Evolutionary conservation across 306 rosid genomes (phyloP), one percentile per base, ranked within the genome.

Genomic region (Gastrolobium bilobum): DNA sequence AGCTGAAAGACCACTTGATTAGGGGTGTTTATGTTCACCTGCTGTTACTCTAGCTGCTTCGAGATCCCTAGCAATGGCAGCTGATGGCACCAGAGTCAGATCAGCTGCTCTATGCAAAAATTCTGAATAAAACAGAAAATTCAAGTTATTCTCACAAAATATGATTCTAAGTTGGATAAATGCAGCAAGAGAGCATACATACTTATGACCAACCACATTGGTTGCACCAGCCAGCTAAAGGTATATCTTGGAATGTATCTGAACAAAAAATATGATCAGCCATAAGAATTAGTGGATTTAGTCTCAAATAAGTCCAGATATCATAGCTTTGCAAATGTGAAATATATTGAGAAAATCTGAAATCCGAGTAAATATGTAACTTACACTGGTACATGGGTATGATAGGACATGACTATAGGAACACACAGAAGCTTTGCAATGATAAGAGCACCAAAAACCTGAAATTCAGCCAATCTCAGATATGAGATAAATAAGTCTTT

Each of bases 191-290:
- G 46, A 79, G 59, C 13, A 42, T 53, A 73, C 96, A 37, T 91
- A 96, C 99, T 96, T 90, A 96, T 86, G 73, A 96, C 69, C 87
- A 82, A 69, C 99, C 98, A 96, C 99, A 96, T 96, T 26, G 99
- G 99, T 84, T 90, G 87, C 84, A 96, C 99, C 84, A 96, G 88
- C 99, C 99, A 96, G 83, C 99, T 96, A 86, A 91, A 96, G 54
- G 99, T 96, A 85, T 96, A 96, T 89, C 99, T 93, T 50, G 99
- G 99, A 72, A 96, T 93, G 82, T 96, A 96, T 77, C 99, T 96
- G 90, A 79, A 89, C 35, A 34, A 34, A 68, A 70, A 61, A 56
- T 46, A 67, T 62, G 76, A 75, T 61, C 61, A 76, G 26, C 71
- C 42, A 53, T 67, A 71, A 74, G 72, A 71, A 50, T 15, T 10